Base-by-base conservation (phyloP, 129 eudicot species). In the Daucus carota region DNA sequence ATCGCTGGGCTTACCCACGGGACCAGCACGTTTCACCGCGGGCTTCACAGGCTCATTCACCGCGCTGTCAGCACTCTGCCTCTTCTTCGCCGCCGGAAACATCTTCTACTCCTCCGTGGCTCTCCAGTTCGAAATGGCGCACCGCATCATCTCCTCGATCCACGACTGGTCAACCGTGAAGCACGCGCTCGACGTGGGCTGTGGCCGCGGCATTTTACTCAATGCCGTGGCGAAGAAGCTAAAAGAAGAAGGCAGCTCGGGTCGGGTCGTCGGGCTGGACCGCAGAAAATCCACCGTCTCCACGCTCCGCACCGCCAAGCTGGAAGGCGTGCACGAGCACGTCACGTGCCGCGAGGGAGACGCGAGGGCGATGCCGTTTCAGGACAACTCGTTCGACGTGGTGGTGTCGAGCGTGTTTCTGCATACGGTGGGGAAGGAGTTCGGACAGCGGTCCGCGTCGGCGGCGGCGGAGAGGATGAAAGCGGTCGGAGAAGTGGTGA, bases 311-410 rank as follows among this genome's bases (percentile, higher is more conserved):
- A 90, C 97, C 0, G 97, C 97, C 0, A 83, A 85, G 1, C 65
- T 88, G 44, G 96, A 92, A 70, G 97, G 97, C 11, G 97, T 92
- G 18, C 93, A 92, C 77, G 96, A 92, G 76, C 90, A 92, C 78
- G 97, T 92, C 70, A 92, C 97, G 40, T 92, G 92, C 87, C 81
- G 97, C 62, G 87, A 92, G 9, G 97, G 97, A 0, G 97, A 92
- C 82, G 92, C 90, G 0, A 77, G 98, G 24, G 62, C 84, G 54
- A 85, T 93, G 22, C 98, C 98, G 4, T 93, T 93, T 48, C 76
- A 80, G 2, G 98, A 93, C 76, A 83, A 84, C 54, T 86, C 87
- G 78, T 93, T 93, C 84, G 98, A 93, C 82, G 97, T 89, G 81
- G 98, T 93, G 85, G 97, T 91, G 28, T 93, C 98, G 63, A 92